Evolutionary conservation across 2,329 filamentous ascomycete species (phyloP).

Genomic region (Fulvia fulva): DNA sequence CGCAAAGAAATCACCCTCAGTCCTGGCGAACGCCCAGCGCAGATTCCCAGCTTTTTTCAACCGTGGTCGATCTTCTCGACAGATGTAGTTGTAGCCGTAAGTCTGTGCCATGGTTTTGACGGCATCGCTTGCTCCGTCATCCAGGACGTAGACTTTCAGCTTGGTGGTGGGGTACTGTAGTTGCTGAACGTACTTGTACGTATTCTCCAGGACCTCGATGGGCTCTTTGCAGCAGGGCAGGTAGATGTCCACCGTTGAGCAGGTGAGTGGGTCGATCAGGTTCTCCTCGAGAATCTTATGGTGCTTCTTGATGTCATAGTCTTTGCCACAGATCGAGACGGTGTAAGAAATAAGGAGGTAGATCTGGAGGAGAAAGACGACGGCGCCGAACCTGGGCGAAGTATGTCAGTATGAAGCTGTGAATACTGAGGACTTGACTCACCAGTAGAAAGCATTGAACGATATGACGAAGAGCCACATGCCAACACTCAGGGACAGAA

Average conservation of each 20-base stretch:
- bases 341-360: constrained; percentile 42
- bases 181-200: constrained; percentile 34
- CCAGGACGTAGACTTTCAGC: constrained; percentile 40
- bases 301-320: constrained; percentile 39
- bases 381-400: constrained; percentile 33
- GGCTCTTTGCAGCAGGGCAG: constrained; percentile 43
- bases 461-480: constrained; percentile 43
- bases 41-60: constrained; percentile 44
- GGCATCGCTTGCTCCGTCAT: constrained; percentile 36
- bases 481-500: constrained; percentile 40
- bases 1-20: constrained; percentile 40
- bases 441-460: constrained; percentile 26
- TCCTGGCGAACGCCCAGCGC: constrained; percentile 40
- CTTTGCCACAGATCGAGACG: constrained; percentile 39
- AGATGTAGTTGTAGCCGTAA: constrained; percentile 40
- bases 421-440: neutral
- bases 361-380: constrained; percentile 34
- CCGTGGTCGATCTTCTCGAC: constrained; percentile 40
- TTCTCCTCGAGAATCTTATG: constrained; percentile 30
- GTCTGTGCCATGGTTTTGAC: constrained; percentile 32
- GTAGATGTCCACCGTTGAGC: constrained; percentile 41
- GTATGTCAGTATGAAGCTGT: neutral
- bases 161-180: constrained; percentile 38
- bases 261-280: constrained; percentile 34
- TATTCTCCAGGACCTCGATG: constrained; percentile 39